A percentile compares a stretch with the other conserved stretches of the same genome.
These are phyloP conservation scores for Solanum corneliomulleri DNA, from an alignment of 257 asterid genomes.

Conservation along the genomic window DNA sequence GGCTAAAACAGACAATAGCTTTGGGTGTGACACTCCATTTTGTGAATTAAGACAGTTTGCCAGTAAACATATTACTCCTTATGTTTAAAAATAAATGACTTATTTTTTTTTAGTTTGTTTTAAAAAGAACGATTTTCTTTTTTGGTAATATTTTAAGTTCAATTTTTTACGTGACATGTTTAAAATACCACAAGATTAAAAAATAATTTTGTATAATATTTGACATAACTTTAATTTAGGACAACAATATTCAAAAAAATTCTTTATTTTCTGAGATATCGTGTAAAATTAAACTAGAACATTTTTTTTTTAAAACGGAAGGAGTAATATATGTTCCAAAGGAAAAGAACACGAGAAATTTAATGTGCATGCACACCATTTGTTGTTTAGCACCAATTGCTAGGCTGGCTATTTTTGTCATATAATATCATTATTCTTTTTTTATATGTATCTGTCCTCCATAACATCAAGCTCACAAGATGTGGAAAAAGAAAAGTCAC, in stretches of 20 bases:
- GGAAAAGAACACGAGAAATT: not conserved
- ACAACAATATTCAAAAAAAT: too few species aligned
- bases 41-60: not conserved
- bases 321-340: not conserved
- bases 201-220: too few species aligned
- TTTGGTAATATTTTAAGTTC: too few species aligned
- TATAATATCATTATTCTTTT: not conserved
- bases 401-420: not conserved
- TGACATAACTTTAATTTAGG: too few species aligned
- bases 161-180: fast-evolving
- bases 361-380: not conserved
- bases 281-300: fast-evolving
- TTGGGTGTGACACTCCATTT: not conserved
- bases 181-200: too few species aligned
- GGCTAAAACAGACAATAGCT: not conserved
- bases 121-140: fast-evolving
- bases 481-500: not conserved
- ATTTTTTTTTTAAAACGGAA: too few species aligned
- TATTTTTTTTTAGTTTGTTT: fast-evolving
- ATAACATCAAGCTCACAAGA: not conserved
- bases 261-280: fast-evolving
- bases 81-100: too few species aligned
- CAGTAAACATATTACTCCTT: not conserved
- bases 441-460: not conserved
- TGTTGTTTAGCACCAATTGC: not conserved